Evolutionary conservation across 2,329 filamentous ascomycete genomes (phyloP).

Genomic region (Cladosporium colombiae): DNA sequence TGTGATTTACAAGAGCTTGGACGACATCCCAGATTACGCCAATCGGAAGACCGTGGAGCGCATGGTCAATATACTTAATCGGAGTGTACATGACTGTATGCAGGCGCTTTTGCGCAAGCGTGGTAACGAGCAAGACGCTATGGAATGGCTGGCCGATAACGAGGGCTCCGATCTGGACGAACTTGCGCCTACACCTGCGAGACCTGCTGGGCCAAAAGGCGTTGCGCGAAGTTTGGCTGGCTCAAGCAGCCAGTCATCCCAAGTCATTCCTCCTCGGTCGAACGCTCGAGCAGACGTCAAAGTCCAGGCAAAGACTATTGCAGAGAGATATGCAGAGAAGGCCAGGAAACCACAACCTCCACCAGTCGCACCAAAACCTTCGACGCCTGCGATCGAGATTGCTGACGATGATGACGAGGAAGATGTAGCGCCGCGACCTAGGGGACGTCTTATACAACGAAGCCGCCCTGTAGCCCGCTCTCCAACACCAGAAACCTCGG

Average conservation of each 20-base stretch:
- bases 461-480: constrained; percentile 15
- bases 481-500: constrained; percentile 27
- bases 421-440: constrained; percentile 8
- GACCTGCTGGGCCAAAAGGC: constrained; percentile 3
- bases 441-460: constrained; percentile 18
- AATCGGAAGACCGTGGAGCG: constrained; percentile 54
- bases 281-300: constrained; percentile 58
- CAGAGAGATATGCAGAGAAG: constrained; percentile 39
- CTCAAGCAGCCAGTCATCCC: constrained; percentile 16
- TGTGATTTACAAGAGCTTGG: constrained; percentile 44
- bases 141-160: constrained; percentile 47
- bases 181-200: constrained; percentile 24
- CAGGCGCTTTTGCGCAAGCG: constrained; percentile 53
- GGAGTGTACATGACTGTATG: constrained; percentile 50
- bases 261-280: constrained; percentile 36
- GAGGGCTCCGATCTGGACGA: constrained; percentile 31
- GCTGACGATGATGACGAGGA: constrained; percentile 32
- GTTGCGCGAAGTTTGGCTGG: constrained; percentile 14
- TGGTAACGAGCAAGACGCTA: constrained; percentile 58
- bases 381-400: constrained; percentile 19
- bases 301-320: constrained; percentile 56
- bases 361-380: constrained; percentile 29
- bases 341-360: constrained; percentile 2
- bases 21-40: constrained; percentile 54
- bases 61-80: constrained; percentile 51